Evolutionary conservation across 208 protist genomes (phyloP).

Genomic region (Wallacemonas rigidus): DNA sequence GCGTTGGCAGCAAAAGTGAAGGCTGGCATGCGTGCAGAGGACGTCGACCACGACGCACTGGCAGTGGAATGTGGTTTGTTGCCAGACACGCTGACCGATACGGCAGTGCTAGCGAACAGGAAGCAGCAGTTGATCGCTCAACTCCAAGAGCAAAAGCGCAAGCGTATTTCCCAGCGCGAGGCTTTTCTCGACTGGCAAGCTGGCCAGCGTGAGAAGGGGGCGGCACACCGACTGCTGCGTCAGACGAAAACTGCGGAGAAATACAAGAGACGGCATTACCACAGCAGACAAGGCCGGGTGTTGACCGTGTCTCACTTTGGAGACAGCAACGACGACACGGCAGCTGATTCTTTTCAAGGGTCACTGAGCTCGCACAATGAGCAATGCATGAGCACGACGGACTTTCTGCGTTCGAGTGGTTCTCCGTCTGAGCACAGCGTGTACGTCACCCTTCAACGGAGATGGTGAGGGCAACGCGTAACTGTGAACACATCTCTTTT

Average conservation of each 20-base stretch:
- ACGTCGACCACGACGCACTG: constrained; percentile 48
- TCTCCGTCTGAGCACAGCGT: constrained; percentile 11
- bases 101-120: constrained; percentile 28
- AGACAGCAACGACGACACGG: background rate
- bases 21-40: constrained; percentile 27
- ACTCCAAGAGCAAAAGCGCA: constrained; percentile 57
- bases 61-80: constrained; percentile 41
- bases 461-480: background rate
- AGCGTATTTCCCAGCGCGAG: constrained; percentile 64
- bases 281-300: constrained; percentile 54
- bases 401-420: background rate
- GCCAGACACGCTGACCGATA: constrained; percentile 16
- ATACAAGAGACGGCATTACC: constrained; percentile 77
- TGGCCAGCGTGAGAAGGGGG: constrained; percentile 84
- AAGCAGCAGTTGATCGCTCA: constrained; percentile 47
- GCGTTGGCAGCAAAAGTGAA: constrained; percentile 23
- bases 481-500: background rate
- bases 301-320: constrained; percentile 39
- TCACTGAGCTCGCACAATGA: background rate
- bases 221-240: constrained; percentile 70
- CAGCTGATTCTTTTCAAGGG: background rate
- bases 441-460: constrained; percentile 9
- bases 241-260: constrained; percentile 73
- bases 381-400: constrained; percentile 6
- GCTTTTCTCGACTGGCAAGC: constrained; percentile 86